Conservation (phyloP, 1,284 basidiomycete genomes). For the Tilletia walkeri region DNA sequence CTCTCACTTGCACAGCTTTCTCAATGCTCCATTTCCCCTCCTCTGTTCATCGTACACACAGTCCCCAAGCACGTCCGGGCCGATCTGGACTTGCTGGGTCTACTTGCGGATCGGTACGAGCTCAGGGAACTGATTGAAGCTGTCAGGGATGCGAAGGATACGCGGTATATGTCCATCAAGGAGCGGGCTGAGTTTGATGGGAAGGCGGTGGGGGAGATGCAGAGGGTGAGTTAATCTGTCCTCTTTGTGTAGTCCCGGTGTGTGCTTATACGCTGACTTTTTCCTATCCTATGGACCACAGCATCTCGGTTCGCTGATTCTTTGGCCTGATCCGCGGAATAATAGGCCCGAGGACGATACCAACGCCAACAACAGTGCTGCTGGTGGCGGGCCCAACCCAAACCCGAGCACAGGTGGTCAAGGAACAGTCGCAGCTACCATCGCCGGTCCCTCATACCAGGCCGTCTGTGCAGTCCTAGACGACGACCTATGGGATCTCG, state of each 20-base stretch:
- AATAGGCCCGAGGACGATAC: not conserved
- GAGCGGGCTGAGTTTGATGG: constrained; percentile 15
- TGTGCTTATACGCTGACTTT: not conserved
- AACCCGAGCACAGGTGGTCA: too few relatives aligned
- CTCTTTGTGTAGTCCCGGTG: not conserved
- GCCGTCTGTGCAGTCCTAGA: constrained; percentile 12
- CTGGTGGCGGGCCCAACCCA: too few relatives aligned
- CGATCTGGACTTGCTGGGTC: constrained; percentile 1
- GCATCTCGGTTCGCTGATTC: constrained; percentile 5
- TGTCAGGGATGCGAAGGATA: constrained; percentile 7
- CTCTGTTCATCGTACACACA: not conserved
- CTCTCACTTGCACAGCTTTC: not conserved
- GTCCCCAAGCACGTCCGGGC: constrained; percentile 1
- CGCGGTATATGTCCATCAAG: not conserved
- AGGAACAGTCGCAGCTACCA: constrained; percentile 8
- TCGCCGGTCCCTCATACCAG: constrained; percentile 7
- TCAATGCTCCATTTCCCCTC: not conserved
- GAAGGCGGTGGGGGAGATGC: constrained; percentile 11
- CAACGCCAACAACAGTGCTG: too few relatives aligned
- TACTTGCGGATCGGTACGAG: constrained; percentile 3
- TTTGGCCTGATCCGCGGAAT: not conserved
- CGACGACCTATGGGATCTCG: constrained; percentile 14
- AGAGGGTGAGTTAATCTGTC: not conserved
- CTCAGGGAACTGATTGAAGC: not conserved
- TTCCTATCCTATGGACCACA: not conserved